Conservation (phyloP, 1,139 yeast species). For the Candida freyschussii region DNA sequence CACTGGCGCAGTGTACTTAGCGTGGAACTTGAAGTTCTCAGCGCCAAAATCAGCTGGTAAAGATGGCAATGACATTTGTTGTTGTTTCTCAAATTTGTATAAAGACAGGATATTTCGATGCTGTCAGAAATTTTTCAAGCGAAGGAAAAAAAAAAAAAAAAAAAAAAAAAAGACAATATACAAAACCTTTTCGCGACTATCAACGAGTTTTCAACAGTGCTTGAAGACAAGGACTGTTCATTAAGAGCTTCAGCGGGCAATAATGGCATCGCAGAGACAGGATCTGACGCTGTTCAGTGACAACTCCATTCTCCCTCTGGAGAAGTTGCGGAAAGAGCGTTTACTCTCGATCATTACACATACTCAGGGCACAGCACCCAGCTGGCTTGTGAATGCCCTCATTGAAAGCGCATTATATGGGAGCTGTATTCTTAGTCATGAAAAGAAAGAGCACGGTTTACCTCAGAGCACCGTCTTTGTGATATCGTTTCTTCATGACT, state of each 20-base stretch:
- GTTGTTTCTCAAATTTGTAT: not conserved
- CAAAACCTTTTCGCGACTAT: not conserved
- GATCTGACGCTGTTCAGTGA: constrained; percentile 55
- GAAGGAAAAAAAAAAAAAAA: not conserved
- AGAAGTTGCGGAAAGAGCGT: constrained; percentile 26
- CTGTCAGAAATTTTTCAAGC: not conserved
- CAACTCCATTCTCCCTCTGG: constrained; percentile 40
- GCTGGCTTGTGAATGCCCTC: constrained; percentile 52
- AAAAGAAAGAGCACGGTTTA: constrained; percentile 9
- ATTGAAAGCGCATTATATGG: constrained; percentile 30
- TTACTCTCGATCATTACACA: constrained; percentile 48
- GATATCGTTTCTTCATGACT: constrained; percentile 41
- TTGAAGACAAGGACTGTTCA: too few relatives aligned
- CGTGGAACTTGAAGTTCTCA: constrained; percentile 47
- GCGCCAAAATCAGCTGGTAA: constrained; percentile 36
- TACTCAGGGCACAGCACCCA: constrained; percentile 57
- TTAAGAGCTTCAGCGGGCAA: too few relatives aligned
- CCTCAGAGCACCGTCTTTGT: constrained; percentile 31
- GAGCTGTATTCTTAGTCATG: constrained; percentile 24
- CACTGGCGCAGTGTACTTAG: constrained; percentile 57
- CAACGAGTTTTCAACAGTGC: not conserved
- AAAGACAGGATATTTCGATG: not conserved
- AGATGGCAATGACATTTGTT: constrained; percentile 30
- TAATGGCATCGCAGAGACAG: constrained; percentile 45
- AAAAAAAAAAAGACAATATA: not conserved